A percentile compares a stretch with the other conserved stretches of the same genome.
Evolutionary conservation across 306 rosid species (phyloP).

Genomic region (Vigna trinervia): DNA sequence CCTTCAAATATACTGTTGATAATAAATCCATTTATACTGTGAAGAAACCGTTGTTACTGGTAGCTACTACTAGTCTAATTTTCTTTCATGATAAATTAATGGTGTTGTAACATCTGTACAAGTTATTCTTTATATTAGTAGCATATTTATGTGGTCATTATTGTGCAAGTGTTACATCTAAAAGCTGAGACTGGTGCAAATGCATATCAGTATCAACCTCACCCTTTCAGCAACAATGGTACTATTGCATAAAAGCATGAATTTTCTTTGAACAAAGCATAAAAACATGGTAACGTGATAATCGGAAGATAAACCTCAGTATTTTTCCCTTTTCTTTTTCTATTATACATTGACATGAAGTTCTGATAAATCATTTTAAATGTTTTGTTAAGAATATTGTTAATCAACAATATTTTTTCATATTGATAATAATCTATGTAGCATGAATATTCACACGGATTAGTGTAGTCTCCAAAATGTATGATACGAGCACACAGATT

Average conservation of each 20-base stretch:
- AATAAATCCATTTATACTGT: slow-evolving; percentile 10
- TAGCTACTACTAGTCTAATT: slow-evolving; percentile 40
- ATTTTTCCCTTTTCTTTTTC: background rate
- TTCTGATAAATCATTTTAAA: background rate
- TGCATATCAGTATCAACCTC: slow-evolving; percentile 3
- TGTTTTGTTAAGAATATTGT: background rate
- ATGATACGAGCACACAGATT: too few species aligned
- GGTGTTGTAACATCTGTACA: slow-evolving; percentile 14
- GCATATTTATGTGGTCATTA: slow-evolving; percentile 10
- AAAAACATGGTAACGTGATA: slow-evolving; percentile 16
- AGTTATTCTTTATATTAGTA: slow-evolving; percentile 38
- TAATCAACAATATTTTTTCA: background rate
- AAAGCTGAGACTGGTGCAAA: background rate
- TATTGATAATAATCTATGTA: too few species aligned
- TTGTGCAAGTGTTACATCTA: slow-evolving; percentile 19
- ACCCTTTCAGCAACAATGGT: background rate
- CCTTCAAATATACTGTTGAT: slow-evolving; percentile 14
- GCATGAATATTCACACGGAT: too few species aligned
- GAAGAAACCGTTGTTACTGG: slow-evolving; percentile 32
- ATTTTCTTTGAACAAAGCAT: slow-evolving; percentile 11
- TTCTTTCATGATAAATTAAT: slow-evolving; percentile 31
- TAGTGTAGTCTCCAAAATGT: too few species aligned
- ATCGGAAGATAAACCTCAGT: background rate
- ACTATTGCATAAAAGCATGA: slow-evolving; percentile 1
- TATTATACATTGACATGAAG: background rate